These are phyloP conservation scores for Carallia pectinifolia DNA, from an alignment of 345 rosid genomes.

Conservation along the genomic window DNA sequence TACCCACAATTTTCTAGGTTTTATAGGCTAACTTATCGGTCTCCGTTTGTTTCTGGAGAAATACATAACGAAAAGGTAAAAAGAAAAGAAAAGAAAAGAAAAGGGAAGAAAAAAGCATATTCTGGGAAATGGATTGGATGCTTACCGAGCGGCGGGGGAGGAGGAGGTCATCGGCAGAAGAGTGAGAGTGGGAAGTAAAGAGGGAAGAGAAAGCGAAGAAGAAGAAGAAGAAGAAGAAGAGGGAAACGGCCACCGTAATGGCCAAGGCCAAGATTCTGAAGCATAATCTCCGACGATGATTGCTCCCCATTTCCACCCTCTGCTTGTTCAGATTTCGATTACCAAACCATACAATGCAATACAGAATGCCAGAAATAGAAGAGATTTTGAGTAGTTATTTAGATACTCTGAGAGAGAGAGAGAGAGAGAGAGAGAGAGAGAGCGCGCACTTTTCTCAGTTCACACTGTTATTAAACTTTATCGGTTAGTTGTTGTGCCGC, in stretches of 20 bases:
- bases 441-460: background rate
- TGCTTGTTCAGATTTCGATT: background rate
- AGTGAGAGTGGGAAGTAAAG: slow-evolving; percentile 43
- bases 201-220: slow-evolving; percentile 48
- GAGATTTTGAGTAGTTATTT: no score
- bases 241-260: slow-evolving; percentile 36
- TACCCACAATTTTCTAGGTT: no score
- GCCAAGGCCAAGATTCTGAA: slow-evolving; percentile 47
- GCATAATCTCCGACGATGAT: slow-evolving; percentile 41
- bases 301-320: slow-evolving; percentile 46
- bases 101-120: background rate
- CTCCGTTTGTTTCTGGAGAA: background rate
- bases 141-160: slow-evolving; percentile 49
- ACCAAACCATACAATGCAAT: no score
- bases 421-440: background rate
- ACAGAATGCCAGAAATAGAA: no score
- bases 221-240: slow-evolving; percentile 35
- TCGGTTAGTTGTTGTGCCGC: no score
- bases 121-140: background rate
- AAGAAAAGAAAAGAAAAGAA: background rate
- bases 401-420: background rate
- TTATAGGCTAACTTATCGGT: no score
- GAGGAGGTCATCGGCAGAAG: slow-evolving; percentile 36
- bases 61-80: background rate
- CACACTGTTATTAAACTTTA: background rate